Conservation (phyloP, 768 basidiomycete genomes). For the Tremella yokohamensis region DNA sequence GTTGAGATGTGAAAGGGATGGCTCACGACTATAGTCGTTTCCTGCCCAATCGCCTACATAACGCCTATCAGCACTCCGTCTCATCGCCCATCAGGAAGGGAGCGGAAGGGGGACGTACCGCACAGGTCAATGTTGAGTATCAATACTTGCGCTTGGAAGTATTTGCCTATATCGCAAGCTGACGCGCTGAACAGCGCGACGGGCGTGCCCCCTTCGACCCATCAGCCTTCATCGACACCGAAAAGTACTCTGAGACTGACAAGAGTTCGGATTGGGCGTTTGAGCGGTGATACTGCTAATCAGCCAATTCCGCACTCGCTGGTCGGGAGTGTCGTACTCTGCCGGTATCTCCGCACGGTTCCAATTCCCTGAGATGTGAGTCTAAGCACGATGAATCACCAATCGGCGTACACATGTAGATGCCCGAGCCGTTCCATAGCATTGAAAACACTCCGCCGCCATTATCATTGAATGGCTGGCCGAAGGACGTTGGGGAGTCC, state of each 20-base stretch:
- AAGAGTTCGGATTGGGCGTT: conserved; percentile 24
- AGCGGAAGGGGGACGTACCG: conserved; percentile 25
- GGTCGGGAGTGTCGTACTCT: conserved; percentile 31
- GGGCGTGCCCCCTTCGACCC: conserved; percentile 48
- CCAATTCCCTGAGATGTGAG: conserved; percentile 41
- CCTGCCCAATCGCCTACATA: conserved; percentile 49
- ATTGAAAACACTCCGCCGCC: conserved; percentile 83
- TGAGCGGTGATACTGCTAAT: conserved; percentile 23
- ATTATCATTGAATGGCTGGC: conserved; percentile 71
- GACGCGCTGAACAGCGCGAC: conserved; percentile 36
- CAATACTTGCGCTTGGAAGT: conserved; percentile 47
- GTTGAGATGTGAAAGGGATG: not conserved
- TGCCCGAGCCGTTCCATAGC: conserved; percentile 74
- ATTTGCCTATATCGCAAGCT: conserved; percentile 44
- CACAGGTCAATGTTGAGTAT: conserved; percentile 49
- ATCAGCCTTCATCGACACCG: too few relatives aligned
- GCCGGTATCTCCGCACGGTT: conserved; percentile 39
- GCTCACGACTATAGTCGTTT: conserved; percentile 35
- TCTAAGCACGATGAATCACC: too few relatives aligned
- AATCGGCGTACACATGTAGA: conserved; percentile 58
- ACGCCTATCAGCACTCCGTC: conserved; percentile 10
- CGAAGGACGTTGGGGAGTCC: conserved; percentile 77
- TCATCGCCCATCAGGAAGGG: not conserved
- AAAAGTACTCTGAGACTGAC: conserved; percentile 33
- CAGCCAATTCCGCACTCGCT: conserved; percentile 9